phyloP scores from a whole-genome alignment of 2,329 filamentous ascomycete genomes.

The Colletotrichum simmondsii region DNA sequence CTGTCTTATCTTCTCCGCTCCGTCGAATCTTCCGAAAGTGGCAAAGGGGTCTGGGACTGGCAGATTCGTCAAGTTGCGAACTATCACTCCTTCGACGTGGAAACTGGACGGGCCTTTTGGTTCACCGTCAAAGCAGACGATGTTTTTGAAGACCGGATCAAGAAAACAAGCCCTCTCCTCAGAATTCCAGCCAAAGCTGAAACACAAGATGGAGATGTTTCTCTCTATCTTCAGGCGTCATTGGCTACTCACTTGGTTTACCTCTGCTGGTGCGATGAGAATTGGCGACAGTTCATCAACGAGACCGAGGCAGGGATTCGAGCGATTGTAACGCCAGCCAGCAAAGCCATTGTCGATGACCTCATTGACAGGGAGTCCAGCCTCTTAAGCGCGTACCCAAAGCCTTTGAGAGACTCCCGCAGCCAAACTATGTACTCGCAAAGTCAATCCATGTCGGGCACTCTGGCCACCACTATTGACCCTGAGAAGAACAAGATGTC shows the following conservation, averaged over 20 bases:
- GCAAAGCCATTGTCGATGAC: background rate
- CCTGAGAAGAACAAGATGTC: background rate
- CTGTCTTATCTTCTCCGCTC: conserved; percentile 12
- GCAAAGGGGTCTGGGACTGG: background rate
- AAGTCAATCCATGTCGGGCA: background rate
- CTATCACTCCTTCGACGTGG: conserved; percentile 1
- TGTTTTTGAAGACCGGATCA: rapidly evolving
- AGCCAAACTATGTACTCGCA: background rate
- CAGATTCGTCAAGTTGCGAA: background rate
- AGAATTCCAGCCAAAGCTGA: background rate
- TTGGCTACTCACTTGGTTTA: background rate
- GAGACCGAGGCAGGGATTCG: background rate
- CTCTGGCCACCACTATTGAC: background rate
- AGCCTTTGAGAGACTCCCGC: background rate
- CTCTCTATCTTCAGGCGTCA: background rate
- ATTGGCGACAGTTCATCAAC: conserved; percentile 15
- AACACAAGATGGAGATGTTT: background rate
- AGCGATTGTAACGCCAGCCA: background rate
- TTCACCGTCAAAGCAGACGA: conserved; percentile 7
- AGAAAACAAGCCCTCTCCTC: background rate
- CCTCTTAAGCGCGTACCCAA: background rate
- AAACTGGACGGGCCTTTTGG: background rate
- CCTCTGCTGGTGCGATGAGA: conserved; percentile 13
- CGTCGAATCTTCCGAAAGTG: background rate
- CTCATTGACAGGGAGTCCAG: background rate